phyloP scores from a whole-genome alignment of 352 stramenopile genomes.

The Aphanomyces cochlioides region DNA sequence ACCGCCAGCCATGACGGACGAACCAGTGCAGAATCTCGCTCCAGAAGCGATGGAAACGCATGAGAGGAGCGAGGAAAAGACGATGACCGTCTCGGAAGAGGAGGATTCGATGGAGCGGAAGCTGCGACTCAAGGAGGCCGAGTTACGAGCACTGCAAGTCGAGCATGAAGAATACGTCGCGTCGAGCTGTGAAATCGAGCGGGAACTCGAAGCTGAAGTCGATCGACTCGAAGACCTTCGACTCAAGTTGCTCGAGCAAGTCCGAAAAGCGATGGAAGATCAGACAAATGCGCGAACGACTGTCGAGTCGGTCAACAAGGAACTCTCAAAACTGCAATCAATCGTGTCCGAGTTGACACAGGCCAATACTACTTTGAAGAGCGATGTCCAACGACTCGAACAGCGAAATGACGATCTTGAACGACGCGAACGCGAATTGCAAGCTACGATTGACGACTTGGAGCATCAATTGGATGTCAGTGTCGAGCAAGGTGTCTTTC shows the following conservation, averaged over 20 bases:
- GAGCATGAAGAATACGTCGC: constrained; percentile 71
- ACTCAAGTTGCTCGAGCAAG: constrained; percentile 34
- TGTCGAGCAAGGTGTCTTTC: constrained; percentile 64
- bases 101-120: not conserved
- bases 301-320: constrained; percentile 33
- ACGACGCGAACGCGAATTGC: constrained; percentile 52
- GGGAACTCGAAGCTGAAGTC: constrained; percentile 59
- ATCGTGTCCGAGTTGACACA: constrained; percentile 39
- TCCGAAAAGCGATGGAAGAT: constrained; percentile 34
- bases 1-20: too few relatives aligned
- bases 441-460: constrained; percentile 57
- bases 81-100: not conserved
- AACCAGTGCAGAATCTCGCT: too few relatives aligned
- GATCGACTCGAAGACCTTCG: constrained; percentile 51
- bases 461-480: constrained; percentile 53
- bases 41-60: too few relatives aligned
- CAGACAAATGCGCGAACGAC: constrained; percentile 31
- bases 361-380: constrained; percentile 54
- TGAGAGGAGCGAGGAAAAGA: not conserved
- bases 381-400: constrained; percentile 60
- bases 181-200: constrained; percentile 73
- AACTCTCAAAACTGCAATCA: constrained; percentile 31
- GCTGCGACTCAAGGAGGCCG: not conserved
- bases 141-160: constrained; percentile 47
- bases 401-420: constrained; percentile 71